Base-by-base conservation (phyloP, 768 basidiomycete species). In the Dacryopinax primogenitus region DNA sequence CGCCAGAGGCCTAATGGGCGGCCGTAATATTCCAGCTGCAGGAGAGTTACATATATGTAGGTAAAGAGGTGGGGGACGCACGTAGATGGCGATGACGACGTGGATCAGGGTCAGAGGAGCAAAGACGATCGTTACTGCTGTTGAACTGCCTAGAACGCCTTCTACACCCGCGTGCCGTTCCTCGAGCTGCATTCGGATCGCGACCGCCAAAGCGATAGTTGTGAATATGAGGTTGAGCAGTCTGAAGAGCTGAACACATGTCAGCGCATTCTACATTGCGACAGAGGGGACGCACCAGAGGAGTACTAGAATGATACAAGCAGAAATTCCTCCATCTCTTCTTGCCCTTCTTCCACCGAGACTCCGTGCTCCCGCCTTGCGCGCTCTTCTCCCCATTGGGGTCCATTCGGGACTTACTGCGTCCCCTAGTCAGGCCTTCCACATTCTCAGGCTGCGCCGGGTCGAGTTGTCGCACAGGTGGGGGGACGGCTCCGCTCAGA, bases 1-100 rank as follows among this genome's bases (percentile, higher is more conserved):
- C 83, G 81, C 93, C 93, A 95, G 33, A 95, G 78, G n/a, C 92
- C 93, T 26, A 95, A 77, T 4, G 93, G 92, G 35, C 87, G 84
- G 39, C 92, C 88, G 71, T 93, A 93, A 76, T 96, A 96, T 76
- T 95, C 92, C 65, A 92, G 79, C 91, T 93, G 71, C 28, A 65
- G 64, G 58, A 21, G 62, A 37, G 65, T 66, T 72, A 3, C 68
- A 69, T 12, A 30, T 39, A 16, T 71, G 71, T 3, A 67, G 13
- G 51, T 13, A 58, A 13, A 45, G 64, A 15, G 64, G 9, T 35
- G 64, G 34, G 39, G 35, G 9, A 76, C 88, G 67, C 73, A 92
- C 89, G 75, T 94, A 93, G 69, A 93, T 84, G 45, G 90, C 87
- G 62, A 81, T 76, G 80, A 93, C 85, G 69, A 94, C 90, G 78